A percentile compares a stretch with the other conserved stretches of the same genome.
Conservation (phyloP, 345 rosid genomes). For the Euphorbia peplus region DNA sequence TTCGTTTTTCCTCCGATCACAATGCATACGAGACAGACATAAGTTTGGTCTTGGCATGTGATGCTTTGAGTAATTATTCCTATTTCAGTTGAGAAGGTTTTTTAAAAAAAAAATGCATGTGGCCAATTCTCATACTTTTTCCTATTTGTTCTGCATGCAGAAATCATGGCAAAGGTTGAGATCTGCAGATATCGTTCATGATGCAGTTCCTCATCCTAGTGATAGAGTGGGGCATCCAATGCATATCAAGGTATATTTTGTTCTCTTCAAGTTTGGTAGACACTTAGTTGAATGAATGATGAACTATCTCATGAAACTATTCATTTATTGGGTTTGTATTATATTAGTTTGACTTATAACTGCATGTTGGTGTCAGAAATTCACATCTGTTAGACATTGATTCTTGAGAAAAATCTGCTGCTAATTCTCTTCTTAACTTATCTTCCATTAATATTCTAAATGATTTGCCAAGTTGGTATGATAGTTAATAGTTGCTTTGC, state of each 20-base stretch:
- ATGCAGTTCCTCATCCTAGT: slow-evolving; percentile 77
- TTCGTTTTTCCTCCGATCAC: neutral
- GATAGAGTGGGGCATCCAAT: slow-evolving; percentile 69
- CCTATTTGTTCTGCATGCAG: slow-evolving; percentile 32
- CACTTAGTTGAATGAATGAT: neutral
- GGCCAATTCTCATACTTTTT: neutral
- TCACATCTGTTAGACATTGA: neutral
- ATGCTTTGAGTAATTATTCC: neutral
- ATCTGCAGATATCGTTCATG: slow-evolving; percentile 50
- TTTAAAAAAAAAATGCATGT: neutral
- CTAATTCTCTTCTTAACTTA: neutral
- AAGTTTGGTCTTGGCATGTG: neutral
- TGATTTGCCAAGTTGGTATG: neutral
- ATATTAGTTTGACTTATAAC: neutral
- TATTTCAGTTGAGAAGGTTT: slow-evolving; percentile 1
- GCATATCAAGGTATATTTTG: slow-evolving; percentile 60
- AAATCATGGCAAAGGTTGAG: slow-evolving; percentile 87
- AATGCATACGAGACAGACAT: neutral
- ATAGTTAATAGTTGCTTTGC: neutral
- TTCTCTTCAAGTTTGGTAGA: slow-evolving; percentile 3
- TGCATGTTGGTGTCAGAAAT: neutral
- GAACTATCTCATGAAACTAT: neutral
- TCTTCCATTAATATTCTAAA: neutral
- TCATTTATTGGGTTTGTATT: neutral
- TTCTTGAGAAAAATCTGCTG: neutral